phyloP scores from a whole-genome alignment of 208 protist genomes.

The Leishmania major region DNA sequence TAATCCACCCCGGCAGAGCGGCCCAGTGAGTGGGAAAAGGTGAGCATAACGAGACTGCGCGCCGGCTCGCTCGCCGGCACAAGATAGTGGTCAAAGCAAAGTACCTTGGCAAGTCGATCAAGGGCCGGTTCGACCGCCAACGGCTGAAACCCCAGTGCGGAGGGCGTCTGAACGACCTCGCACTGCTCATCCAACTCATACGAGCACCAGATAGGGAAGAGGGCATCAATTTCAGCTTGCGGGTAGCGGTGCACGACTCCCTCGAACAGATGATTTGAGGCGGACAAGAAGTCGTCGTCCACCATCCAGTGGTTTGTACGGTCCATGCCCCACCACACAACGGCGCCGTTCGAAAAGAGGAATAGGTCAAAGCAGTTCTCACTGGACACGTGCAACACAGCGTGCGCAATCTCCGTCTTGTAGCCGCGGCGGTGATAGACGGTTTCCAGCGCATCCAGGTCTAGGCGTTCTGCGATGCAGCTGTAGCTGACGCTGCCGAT shows the following conservation, averaged over 20 bases:
- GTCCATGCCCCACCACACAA: constrained; percentile 82
- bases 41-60: constrained; percentile 67
- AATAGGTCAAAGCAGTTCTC: constrained; percentile 62
- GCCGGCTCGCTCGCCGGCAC: constrained; percentile 44
- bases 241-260: constrained; percentile 47
- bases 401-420: constrained; percentile 41
- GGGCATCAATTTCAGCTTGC: constrained; percentile 54
- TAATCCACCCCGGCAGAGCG: constrained; percentile 63
- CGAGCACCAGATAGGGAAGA: constrained; percentile 75
- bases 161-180: background rate
- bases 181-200: constrained; percentile 58
- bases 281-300: constrained; percentile 70
- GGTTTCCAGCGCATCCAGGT: constrained; percentile 42
- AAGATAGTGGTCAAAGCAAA: constrained; percentile 82
- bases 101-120: constrained; percentile 47
- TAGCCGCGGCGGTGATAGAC: constrained; percentile 71
- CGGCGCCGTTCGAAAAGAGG: constrained; percentile 58
- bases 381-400: constrained; percentile 60
- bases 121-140: constrained; percentile 38
- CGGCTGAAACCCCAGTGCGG: constrained; percentile 4
- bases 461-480: constrained; percentile 49
- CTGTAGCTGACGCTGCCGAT: constrained; percentile 73
- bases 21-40: constrained; percentile 64
- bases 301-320: constrained; percentile 72
- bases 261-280: constrained; percentile 34